These are phyloP conservation scores for Mycena polygramma DNA, from an alignment of 768 basidiomycete genomes.

Conservation along the genomic window DNA sequence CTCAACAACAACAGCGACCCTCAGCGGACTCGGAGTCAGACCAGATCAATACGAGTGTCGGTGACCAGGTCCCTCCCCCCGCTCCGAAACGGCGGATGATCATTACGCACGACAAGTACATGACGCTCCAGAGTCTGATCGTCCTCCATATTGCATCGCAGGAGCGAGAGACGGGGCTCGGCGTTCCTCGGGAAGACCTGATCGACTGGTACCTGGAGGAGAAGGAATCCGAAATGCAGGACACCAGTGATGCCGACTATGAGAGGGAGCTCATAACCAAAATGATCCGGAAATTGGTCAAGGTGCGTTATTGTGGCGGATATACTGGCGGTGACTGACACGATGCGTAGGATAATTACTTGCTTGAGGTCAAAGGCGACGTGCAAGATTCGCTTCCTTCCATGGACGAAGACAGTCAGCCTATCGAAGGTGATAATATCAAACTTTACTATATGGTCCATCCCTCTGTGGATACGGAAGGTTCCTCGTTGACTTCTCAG, in stretches of 20 bases:
- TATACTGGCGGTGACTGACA: constrained; percentile 21
- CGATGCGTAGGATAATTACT: constrained; percentile 77
- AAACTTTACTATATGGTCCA: constrained; percentile 93
- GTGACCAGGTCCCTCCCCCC: constrained; percentile 49
- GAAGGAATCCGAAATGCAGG: constrained; percentile 85
- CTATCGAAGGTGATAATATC: constrained; percentile 67
- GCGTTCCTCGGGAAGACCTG: constrained; percentile 90
- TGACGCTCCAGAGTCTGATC: constrained; percentile 89
- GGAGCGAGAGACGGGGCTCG: constrained; percentile 81
- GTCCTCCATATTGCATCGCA: constrained; percentile 84
- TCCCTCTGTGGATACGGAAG: constrained; percentile 85
- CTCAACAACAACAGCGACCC: constrained; percentile 44
- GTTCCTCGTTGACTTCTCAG: constrained; percentile 58
- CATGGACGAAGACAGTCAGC: constrained; percentile 70
- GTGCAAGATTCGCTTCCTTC: constrained; percentile 84
- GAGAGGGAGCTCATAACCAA: constrained; percentile 93
- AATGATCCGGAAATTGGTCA: constrained; percentile 89
- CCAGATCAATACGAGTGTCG: constrained; percentile 53
- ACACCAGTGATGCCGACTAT: constrained; percentile 89
- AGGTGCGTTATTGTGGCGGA: constrained; percentile 63
- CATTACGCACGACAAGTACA: constrained; percentile 97
- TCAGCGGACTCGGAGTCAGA: constrained; percentile 53
- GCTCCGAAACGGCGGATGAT: constrained; percentile 81
- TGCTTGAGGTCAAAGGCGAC: constrained; percentile 87
- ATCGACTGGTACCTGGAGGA: constrained; percentile 97